Conservation (phyloP, 768 basidiomycete species). For the Pulveroboletus sp. region DNA sequence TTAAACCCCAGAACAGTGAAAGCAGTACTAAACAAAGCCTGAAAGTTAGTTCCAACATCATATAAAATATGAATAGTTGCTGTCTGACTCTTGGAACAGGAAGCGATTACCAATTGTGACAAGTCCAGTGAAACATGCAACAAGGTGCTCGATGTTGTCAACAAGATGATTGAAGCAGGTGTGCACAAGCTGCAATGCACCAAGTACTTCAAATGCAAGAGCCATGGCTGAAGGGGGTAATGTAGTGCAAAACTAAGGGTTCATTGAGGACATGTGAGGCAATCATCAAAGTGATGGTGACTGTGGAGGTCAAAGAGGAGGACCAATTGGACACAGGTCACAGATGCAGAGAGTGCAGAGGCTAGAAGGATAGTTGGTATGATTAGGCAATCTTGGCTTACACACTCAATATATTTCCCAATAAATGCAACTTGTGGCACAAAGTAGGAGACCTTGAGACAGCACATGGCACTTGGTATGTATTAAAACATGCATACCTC, state of each 20-base stretch:
- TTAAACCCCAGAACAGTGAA: too few species aligned
- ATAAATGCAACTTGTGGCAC: constrained; percentile 80
- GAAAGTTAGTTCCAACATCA: constrained; percentile 88
- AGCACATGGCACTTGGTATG: constrained; percentile 75
- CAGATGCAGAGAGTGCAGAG: constrained; percentile 85
- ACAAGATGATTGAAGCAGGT: constrained; percentile 83
- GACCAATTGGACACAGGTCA: constrained; percentile 79
- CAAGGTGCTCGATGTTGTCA: too few species aligned
- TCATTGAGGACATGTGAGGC: constrained; percentile 95
- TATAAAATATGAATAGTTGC: constrained; percentile 99
- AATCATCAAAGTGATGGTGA: constrained; percentile 90
- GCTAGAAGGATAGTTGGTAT: constrained; percentile 71
- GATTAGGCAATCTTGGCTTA: constrained; percentile 88
- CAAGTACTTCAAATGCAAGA: constrained; percentile 84
- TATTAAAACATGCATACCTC: constrained; percentile 2
- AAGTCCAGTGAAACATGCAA: constrained; percentile 49
- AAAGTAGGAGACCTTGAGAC: constrained; percentile 93
- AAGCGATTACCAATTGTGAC: constrained; percentile 43
- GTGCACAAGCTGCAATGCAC: constrained; percentile 71
- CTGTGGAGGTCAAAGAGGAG: constrained; percentile 94
- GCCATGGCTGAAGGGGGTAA: background rate
- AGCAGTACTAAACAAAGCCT: constrained; percentile 96
- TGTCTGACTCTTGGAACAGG: constrained; percentile 86
- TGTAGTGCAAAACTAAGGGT: constrained; percentile 71
- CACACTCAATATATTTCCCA: constrained; percentile 86